A percentile compares a stretch with the other conserved stretches of the same genome.
phyloP scores from a whole-genome alignment of 2,329 filamentous ascomycete species.

The Cylindrodendrum hubeiense region DNA sequence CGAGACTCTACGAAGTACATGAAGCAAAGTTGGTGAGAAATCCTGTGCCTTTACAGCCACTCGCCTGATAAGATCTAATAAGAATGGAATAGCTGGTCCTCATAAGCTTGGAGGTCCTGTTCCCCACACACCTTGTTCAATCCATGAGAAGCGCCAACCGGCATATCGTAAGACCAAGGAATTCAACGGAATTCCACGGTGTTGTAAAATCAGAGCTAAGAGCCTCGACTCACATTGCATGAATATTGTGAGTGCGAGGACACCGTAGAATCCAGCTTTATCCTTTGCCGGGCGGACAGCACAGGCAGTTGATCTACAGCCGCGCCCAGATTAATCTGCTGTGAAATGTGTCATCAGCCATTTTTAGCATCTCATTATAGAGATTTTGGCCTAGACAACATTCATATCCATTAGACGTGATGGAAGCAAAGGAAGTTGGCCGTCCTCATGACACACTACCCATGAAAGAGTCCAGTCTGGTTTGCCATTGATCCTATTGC shows the following conservation, averaged over 20 bases:
- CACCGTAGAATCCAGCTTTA: background rate
- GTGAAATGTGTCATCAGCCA: background rate
- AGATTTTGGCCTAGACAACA: no score
- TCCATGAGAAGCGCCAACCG: background rate
- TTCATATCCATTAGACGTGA: no score
- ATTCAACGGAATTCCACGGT: background rate
- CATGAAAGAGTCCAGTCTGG: no score
- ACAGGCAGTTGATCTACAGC: background rate
- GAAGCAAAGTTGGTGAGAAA: slow-evolving; percentile 21
- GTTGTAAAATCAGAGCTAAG: background rate
- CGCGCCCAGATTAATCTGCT: background rate
- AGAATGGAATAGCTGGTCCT: slow-evolving; percentile 15
- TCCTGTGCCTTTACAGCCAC: slow-evolving; percentile 10
- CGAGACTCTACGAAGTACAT: background rate
- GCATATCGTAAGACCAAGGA: background rate
- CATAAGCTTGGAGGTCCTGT: background rate
- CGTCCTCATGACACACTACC: no score
- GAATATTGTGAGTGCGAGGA: background rate
- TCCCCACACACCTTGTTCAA: background rate
- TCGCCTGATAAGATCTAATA: slow-evolving; percentile 13
- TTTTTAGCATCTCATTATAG: no score
- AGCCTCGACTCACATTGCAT: background rate
- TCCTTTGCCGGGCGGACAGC: background rate
- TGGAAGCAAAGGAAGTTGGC: no score
- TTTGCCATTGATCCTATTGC: no score